Base-by-base conservation (phyloP, 331 rosid species). In the Malus hybrid region DNA sequence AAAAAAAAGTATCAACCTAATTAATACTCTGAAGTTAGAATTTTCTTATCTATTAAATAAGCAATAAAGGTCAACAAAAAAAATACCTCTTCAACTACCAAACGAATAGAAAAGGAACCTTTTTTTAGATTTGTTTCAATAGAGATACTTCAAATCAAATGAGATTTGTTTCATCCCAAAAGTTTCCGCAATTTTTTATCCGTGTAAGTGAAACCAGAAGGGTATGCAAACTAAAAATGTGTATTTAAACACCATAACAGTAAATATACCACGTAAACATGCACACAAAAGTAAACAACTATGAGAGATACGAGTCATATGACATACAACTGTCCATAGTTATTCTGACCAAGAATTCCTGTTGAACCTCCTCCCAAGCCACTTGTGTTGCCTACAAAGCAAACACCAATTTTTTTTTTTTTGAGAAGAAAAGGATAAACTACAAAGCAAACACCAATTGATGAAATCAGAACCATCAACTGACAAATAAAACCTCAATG, bases 311-410 rank as follows among this genome's bases (percentile, higher is more conserved):
- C 10, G 18, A 64, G 39, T 27, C n/a, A 42, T 32, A 34, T 32
- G 80, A 85, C 98, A 79, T 92, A 95, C 99, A 56, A 18, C 31
- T 79, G 86, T 56, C 91, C 96, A 66, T 80, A 77, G 83, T 78
- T 88, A 78, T 77, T 92, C 82, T 80, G 98, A 34, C 96, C 92
- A 79, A 88, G 86, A 34, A 89, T 65, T 82, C 93, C 87, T 5
- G 84, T 70, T 54, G 88, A 67, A 65, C 92, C 91, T 77, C 77
- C 54, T 42, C 48, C 48, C n/a, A 75, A 82, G 70, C 69, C 83
- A 80, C 83, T 73, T 71, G 83, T 71, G 81, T 86, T 90, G 74
- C 67, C 98, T 89, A 76, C 52, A 59, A 80, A 59, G 50, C 32
- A 18, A 63, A 19, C 81, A 70, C 46, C 16, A 71, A 77, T 63